Evolutionary conservation across 176 grass and related monocot species (phyloP).

Genomic region (Juncus effusus): DNA sequence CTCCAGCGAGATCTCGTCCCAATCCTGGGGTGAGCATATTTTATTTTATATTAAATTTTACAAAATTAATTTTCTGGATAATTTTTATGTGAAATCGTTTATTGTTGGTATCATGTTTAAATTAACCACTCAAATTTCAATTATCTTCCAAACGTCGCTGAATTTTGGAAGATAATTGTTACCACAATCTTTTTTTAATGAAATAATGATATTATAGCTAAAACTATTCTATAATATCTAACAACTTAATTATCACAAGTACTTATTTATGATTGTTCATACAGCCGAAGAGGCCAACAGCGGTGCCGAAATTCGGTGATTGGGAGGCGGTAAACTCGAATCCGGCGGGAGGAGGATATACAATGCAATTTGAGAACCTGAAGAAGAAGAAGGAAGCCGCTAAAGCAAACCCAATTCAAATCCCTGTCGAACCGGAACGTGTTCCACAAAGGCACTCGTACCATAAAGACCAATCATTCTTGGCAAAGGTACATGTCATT

Average conservation of each 20-base stretch:
- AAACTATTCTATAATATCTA: too few species aligned
- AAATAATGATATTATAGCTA: too few species aligned
- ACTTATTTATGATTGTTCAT: background rate
- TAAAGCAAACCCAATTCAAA: conserved; percentile 11
- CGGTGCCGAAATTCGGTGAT: conserved; percentile 58
- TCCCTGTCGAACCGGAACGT: conserved; percentile 35
- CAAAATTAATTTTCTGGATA: too few species aligned
- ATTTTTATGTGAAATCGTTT: too few species aligned
- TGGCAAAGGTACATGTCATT: conserved; percentile 39
- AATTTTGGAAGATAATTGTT: too few species aligned
- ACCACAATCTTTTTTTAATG: too few species aligned
- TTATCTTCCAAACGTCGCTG: too few species aligned
- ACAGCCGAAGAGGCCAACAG: conserved; percentile 34
- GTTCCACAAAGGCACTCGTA: conserved; percentile 1
- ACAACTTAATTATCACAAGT: too few species aligned
- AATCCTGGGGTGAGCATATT: conserved; percentile 20
- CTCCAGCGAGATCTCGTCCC: conserved; percentile 9
- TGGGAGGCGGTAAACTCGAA: conserved; percentile 48
- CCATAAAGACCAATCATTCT: conserved; percentile 29
- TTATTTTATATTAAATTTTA: background rate
- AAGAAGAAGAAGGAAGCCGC: conserved; percentile 48
- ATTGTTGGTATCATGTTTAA: too few species aligned
- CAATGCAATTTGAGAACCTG: conserved; percentile 63
- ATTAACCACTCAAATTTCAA: too few species aligned
- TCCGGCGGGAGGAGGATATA: conserved; percentile 45